These are phyloP conservation scores for Mrakia hoshinonis DNA, from an alignment of 768 basidiomycete genomes.

Conservation along the genomic window DNA sequence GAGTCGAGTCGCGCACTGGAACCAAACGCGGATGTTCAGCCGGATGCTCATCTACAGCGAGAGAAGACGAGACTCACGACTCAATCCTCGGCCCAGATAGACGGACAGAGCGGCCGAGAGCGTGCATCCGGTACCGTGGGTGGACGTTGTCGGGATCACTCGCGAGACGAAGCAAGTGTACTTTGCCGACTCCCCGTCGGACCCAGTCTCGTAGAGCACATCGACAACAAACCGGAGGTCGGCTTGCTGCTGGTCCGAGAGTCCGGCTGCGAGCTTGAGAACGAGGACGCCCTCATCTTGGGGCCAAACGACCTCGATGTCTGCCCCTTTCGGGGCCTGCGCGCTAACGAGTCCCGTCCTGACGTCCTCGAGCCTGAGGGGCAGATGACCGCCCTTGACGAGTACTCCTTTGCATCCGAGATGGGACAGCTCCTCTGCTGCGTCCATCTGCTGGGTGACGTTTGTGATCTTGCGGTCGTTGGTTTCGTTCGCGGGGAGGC, in stretches of 20 bases:
- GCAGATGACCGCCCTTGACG: constrained; percentile 77
- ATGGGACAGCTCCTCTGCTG: constrained; percentile 47
- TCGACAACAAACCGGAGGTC: constrained; percentile 52
- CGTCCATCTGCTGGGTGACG: constrained; percentile 55
- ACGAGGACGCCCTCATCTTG: constrained; percentile 12
- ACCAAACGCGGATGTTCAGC: background rate
- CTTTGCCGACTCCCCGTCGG: constrained; percentile 24
- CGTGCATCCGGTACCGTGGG: constrained; percentile 90
- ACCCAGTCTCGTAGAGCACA: constrained; percentile 47
- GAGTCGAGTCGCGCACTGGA: constrained; percentile 53
- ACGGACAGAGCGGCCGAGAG: constrained; percentile 73
- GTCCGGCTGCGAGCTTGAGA: constrained; percentile 3
- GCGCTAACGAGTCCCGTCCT: constrained; percentile 39
- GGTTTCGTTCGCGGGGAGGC: constrained; percentile 32
- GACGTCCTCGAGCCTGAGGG: constrained; percentile 47
- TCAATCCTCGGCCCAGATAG: constrained; percentile 22
- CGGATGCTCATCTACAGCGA: background rate
- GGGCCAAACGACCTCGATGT: constrained; percentile 22
- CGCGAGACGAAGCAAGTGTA: constrained; percentile 40
- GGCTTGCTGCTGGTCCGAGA: background rate
- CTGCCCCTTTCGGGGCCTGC: constrained; percentile 43
- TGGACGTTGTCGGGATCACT: constrained; percentile 52
- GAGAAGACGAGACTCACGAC: background rate
- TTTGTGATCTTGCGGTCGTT: constrained; percentile 39
- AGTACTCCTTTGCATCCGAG: constrained; percentile 56